Base-by-base conservation (phyloP, 768 basidiomycete genomes). In the Tephrocybe sp. region DNA sequence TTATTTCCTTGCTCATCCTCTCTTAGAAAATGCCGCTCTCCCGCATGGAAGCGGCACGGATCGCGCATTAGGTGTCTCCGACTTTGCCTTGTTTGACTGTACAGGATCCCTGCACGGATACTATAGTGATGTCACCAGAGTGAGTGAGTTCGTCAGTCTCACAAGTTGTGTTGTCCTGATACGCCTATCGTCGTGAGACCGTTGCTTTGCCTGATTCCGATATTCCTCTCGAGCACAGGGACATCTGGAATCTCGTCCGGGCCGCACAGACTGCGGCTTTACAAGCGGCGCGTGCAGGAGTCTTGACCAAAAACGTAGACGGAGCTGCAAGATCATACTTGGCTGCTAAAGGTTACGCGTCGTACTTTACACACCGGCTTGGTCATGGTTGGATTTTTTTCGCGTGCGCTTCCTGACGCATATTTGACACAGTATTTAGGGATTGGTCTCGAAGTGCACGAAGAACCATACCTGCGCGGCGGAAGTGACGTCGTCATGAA, bases 31-130 rank as follows among this genome's bases (percentile, higher is more conserved):
- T 57, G 92, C 90, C 5, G 91, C 90, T 2, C 78, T 91, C 19
- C 92, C 91, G 3, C 92, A 94, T 63, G 93, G 91, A 5, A 74
- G 77, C 30, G 88, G 89, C 2, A 85, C 84, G 0, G 87, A 93
- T 60, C 78, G 83, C 26, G 58, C 60, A 0, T 71, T 93, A 11
- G 68, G 65, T 1, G 62, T 68, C 45, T 59, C 72, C 5, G 91
- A 95, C 56, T 78, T 89, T 49, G 76, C 84, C 9, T 72, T 94
- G 12, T 84, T 93, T 51, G 92, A 94, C 62, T 78, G 81, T 44
- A 86, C 81, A 8, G 89, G 82, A 1, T 72, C 73, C 13, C 73
- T 93, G 35, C 79, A 87, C 58, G 89, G 86, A 1, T 93, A 95
- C 61, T 63, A 77, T 38, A 84, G 86, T 57, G 90, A 93, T 62